Evolutionary conservation across 179 eudicot species (phyloP).

Genomic region (Pouteria campechiana): DNA sequence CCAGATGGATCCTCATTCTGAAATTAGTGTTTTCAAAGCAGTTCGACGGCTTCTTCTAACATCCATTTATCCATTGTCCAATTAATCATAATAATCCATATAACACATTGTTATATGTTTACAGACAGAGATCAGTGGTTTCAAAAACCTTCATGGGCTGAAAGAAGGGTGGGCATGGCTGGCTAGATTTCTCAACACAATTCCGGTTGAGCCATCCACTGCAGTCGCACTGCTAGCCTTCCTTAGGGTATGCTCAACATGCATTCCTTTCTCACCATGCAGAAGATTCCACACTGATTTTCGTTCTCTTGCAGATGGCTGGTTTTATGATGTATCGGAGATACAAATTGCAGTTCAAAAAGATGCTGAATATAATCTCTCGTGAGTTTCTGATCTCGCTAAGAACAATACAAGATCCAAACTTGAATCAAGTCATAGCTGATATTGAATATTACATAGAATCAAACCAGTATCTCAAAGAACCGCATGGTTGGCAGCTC

Average conservation of each 20-base stretch:
- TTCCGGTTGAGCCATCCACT: constrained; percentile 64
- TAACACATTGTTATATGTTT: constrained; percentile 8
- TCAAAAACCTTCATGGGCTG: constrained; percentile 51
- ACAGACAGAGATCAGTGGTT: constrained; percentile 65
- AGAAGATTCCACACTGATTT: not conserved
- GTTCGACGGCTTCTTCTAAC: too few relatives aligned
- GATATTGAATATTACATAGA: constrained; percentile 43
- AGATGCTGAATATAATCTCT: constrained; percentile 41
- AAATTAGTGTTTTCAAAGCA: too few relatives aligned
- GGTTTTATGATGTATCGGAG: constrained; percentile 61
- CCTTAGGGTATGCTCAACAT: constrained; percentile 51
- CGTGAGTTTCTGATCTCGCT: constrained; percentile 39
- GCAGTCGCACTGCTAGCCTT: constrained; percentile 72
- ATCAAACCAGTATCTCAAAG: constrained; percentile 33
- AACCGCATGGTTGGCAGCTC: constrained; percentile 69
- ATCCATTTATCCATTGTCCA: too few relatives aligned
- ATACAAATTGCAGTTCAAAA: constrained; percentile 63
- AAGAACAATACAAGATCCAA: constrained; percentile 18
- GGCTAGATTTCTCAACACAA: constrained; percentile 63
- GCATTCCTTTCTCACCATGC: too few relatives aligned
- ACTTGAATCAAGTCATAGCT: constrained; percentile 17
- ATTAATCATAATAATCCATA: too few relatives aligned
- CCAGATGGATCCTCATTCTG: too few relatives aligned
- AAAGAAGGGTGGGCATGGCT: constrained; percentile 96
- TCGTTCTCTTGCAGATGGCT: constrained; percentile 45